Base-by-base conservation (phyloP, 805 yeast genomes). In the Saccharomycopsis schoenii region DNA sequence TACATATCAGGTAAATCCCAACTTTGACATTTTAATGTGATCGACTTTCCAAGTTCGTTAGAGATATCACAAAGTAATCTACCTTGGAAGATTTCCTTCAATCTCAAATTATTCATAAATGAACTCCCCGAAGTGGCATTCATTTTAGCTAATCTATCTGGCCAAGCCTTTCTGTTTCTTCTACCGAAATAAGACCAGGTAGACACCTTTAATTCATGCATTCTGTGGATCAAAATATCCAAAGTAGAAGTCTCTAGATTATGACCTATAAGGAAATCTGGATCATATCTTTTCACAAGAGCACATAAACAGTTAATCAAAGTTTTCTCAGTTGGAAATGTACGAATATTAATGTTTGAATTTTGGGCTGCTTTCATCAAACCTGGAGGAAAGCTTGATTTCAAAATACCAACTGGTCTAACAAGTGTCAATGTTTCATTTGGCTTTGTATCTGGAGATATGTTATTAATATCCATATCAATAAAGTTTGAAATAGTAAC, bases 1-100 rank as follows among this genome's bases (percentile, higher is more conserved):
- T 84, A 86, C 98, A 94, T 94, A 72, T 94, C 99, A 14, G 88
- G 78, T 61, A 94, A 77, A 62, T 89, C 96, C 97, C 97, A 94
- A 17, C 93, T 88, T 72, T 90, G 96, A 74, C 98, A 94, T 71
- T 91, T 90, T 4, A 86, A 77, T 3, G 97, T 90, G 64, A 93
- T 76, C 0, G 97, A 92, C 71, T 88, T 94, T 57, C 98, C 99
- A 84, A 92, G 82, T 68, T 90, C 97, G 72, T 94, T 94, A 58
- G 93, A 90, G 69, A 94, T 83, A 73, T 94, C 99, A 79, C 97
- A 89, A 55, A 93, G 68, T 60, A 94, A 78, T 67, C 99, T 80
- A 42, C 99, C 99, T 43, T 91, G 83, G 68, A 86, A 80, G 21
- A 89, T 80, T 60, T 89, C 91, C 58, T 87, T 77, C 17, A 89